phyloP scores from a whole-genome alignment of 805 yeast species.

The Saccharomyces paradoxus region DNA sequence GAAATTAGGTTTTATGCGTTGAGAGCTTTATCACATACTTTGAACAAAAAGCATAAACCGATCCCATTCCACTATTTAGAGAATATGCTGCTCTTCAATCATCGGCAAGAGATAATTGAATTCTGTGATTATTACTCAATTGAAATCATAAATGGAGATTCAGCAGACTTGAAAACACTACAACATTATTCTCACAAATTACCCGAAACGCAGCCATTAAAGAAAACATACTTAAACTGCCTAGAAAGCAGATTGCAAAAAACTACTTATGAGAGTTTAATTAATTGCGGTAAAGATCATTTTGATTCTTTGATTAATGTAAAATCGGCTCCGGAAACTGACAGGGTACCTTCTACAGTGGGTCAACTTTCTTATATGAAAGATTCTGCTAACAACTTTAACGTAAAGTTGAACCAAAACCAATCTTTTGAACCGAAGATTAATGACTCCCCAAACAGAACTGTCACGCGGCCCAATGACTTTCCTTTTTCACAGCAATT shows the following conservation, averaged over 20 bases:
- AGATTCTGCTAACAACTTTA: neutral
- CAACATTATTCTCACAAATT: slow-evolving; percentile 31
- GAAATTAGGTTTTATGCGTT: slow-evolving; percentile 71
- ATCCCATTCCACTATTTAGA: slow-evolving; percentile 43
- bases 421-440: neutral
- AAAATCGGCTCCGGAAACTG: neutral
- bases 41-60: slow-evolving; percentile 65
- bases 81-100: slow-evolving; percentile 58
- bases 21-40: slow-evolving; percentile 53
- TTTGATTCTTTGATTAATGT: slow-evolving; percentile 4
- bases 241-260: slow-evolving; percentile 36
- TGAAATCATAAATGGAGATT: slow-evolving; percentile 32
- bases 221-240: slow-evolving; percentile 39
- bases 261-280: slow-evolving; percentile 27
- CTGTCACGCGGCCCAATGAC: neutral
- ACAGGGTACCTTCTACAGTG: neutral
- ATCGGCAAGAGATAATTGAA: slow-evolving; percentile 40
- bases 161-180: slow-evolving; percentile 39
- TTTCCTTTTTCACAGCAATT: neutral
- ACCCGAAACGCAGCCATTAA: slow-evolving; percentile 35
- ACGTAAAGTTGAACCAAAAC: neutral
- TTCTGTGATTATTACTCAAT: slow-evolving; percentile 63
- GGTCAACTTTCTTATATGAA: neutral
- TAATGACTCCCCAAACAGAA: neutral
- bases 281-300: slow-evolving; percentile 34